These are phyloP conservation scores for Pichia phayaonensis DNA, from an alignment of 805 yeast species.

Conservation along the genomic window DNA sequence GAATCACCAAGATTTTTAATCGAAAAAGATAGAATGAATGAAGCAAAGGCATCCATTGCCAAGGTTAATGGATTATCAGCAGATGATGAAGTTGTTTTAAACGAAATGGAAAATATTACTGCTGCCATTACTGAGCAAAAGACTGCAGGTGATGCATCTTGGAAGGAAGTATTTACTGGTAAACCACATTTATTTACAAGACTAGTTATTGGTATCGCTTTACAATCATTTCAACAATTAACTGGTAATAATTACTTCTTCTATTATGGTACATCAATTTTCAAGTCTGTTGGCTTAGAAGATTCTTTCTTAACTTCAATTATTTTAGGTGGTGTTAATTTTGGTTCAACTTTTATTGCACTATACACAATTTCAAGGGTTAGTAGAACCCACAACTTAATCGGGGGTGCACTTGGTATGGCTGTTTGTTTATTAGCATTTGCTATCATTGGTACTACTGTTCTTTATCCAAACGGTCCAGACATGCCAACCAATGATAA, in stretches of 20 bases:
- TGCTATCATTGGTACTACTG: conserved; percentile 52
- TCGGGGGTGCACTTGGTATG: conserved; percentile 47
- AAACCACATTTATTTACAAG: conserved; percentile 49
- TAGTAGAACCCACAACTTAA: conserved; percentile 46
- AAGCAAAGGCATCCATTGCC: conserved; percentile 47
- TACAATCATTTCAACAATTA: conserved; percentile 54
- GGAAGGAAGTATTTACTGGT: conserved; percentile 55
- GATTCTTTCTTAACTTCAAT: conserved; percentile 52
- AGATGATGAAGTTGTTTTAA: conserved; percentile 45
- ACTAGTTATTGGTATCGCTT: conserved; percentile 45
- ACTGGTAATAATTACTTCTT: conserved; percentile 60
- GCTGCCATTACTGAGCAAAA: conserved; percentile 54
- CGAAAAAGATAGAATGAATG: conserved; percentile 37
- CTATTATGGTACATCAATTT: conserved; percentile 55
- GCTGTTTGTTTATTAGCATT: conserved; percentile 48
- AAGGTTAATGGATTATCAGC: conserved; percentile 45
- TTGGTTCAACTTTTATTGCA: conserved; percentile 46
- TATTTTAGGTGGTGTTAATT: conserved; percentile 47
- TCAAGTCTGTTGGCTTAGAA: conserved; percentile 46
- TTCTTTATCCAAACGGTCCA: conserved; percentile 33
- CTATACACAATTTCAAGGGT: conserved; percentile 42
- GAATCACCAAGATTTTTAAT: conserved; percentile 60
- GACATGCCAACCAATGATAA: conserved; percentile 35
- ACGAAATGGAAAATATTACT: conserved; percentile 44
- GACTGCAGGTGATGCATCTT: conserved; percentile 54